Evolutionary conservation across 192 early-diverging fungal genomes (phyloP).

Genomic region (Umbelopsis isabellina): DNA sequence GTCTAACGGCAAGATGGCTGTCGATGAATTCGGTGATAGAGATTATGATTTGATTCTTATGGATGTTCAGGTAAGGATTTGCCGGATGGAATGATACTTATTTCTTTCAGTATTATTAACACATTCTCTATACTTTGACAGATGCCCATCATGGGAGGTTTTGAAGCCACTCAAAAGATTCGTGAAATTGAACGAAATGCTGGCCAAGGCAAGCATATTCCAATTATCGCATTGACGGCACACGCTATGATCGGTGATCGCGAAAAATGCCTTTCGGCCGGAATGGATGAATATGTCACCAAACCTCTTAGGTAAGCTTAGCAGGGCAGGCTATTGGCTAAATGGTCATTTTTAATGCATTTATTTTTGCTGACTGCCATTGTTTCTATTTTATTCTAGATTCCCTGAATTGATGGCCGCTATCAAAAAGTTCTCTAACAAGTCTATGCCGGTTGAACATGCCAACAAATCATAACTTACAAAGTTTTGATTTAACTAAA

Average conservation of each 20-base stretch:
- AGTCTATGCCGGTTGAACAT: slow-evolving; percentile 1
- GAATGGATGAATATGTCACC: slow-evolving; percentile 79
- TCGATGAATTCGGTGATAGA: slow-evolving; percentile 64
- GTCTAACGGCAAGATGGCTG: slow-evolving; percentile 76
- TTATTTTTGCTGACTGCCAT: not conserved
- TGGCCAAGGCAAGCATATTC: slow-evolving; percentile 54
- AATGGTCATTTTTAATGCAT: not conserved
- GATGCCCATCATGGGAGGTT: slow-evolving; percentile 90
- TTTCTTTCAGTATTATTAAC: not conserved
- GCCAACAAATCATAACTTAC: slow-evolving; percentile 2
- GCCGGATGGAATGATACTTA: not conserved
- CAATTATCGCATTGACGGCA: slow-evolving; percentile 85
- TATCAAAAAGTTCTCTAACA: slow-evolving; percentile 61
- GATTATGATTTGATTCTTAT: slow-evolving; percentile 73
- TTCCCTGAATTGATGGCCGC: slow-evolving; percentile 67
- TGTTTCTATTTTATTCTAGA: slow-evolving; percentile 19
- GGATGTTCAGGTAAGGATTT: slow-evolving; percentile 64
- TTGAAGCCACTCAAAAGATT: slow-evolving; percentile 81
- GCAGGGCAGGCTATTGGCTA: not conserved
- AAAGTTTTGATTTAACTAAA: not conserved
- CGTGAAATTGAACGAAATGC: slow-evolving; percentile 65
- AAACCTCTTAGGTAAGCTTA: slow-evolving; percentile 49
- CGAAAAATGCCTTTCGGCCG: slow-evolving; percentile 81
- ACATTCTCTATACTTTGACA: not conserved
- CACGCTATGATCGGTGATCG: slow-evolving; percentile 90